Evolutionary conservation across 164 flowering plant species (phyloP).

Genomic region (Nymphaea colorata): DNA sequence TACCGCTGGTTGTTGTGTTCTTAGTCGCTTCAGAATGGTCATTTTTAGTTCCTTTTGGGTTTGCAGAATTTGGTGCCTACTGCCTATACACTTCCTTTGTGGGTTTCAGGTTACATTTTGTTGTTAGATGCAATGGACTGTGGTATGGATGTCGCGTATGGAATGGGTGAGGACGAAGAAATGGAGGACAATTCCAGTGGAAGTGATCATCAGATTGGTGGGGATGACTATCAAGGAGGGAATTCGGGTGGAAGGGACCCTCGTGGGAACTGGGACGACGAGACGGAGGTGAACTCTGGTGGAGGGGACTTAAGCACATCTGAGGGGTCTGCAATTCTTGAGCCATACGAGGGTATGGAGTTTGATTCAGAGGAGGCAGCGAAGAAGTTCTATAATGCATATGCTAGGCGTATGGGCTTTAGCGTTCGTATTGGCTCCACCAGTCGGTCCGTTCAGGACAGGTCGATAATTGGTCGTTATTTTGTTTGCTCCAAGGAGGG

Average conservation of each 20-base stretch:
- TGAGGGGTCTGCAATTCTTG: conserved; percentile 17
- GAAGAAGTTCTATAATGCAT: conserved; percentile 29
- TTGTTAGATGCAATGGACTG: neutral
- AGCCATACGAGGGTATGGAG: conserved; percentile 43
- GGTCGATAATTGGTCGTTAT: conserved; percentile 7
- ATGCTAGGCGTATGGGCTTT: conserved; percentile 42
- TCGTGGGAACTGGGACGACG: conserved; percentile 12
- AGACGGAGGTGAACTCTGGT: neutral
- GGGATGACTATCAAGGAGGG: neutral
- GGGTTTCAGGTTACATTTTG: neutral
- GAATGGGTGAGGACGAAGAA: neutral
- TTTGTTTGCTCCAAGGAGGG: conserved; percentile 12
- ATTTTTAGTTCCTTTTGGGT: too few relatives aligned
- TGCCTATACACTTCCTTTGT: neutral
- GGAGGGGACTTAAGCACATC: conserved; percentile 3
- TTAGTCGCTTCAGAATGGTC: neutral
- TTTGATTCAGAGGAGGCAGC: conserved; percentile 42
- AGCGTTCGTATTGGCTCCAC: conserved; percentile 26
- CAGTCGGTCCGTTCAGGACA: conserved; percentile 19
- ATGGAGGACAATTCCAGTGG: neutral
- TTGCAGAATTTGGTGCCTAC: too few relatives aligned
- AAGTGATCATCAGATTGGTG: neutral
- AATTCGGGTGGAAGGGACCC: conserved; percentile 3
- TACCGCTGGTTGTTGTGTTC: neutral
- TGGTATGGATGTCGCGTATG: neutral